Conservation (phyloP, 768 basidiomycete genomes). For the Guyanaporus albipodus region DNA sequence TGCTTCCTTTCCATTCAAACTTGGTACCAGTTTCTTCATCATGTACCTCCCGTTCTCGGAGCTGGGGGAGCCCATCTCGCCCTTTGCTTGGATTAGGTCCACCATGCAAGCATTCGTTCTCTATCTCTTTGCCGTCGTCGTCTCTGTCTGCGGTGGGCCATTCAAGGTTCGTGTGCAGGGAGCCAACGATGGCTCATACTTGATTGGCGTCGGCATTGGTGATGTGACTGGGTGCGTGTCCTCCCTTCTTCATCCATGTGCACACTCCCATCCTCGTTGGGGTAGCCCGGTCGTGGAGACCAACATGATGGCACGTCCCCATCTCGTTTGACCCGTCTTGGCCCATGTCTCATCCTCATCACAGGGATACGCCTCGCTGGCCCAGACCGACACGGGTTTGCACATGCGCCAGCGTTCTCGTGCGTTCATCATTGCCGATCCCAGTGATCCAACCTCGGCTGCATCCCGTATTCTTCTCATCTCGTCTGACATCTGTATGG, state of each 20-base stretch:
- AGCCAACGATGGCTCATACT: slow-evolving; percentile 16
- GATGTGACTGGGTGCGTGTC: slow-evolving; percentile 67
- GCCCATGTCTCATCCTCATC: not conserved
- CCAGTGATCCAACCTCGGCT: slow-evolving; percentile 29
- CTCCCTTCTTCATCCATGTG: not conserved
- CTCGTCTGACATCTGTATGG: slow-evolving; percentile 83
- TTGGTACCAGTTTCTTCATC: not conserved
- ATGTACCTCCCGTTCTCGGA: slow-evolving; percentile 25
- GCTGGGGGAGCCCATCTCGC: slow-evolving; percentile 12
- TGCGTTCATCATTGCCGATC: slow-evolving; percentile 68
- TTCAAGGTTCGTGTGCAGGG: slow-evolving; percentile 6
- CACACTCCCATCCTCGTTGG: not conserved
- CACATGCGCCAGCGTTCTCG: slow-evolving; percentile 79
- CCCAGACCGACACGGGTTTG: slow-evolving; percentile 68
- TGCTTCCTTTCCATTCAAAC: no score
- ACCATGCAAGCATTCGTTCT: slow-evolving; percentile 38
- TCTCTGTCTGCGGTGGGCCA: slow-evolving; percentile 30
- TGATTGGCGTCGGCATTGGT: slow-evolving; percentile 40
- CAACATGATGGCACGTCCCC: slow-evolving; percentile 64
- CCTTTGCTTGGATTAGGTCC: slow-evolving; percentile 30
- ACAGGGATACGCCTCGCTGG: slow-evolving; percentile 63
- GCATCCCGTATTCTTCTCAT: slow-evolving; percentile 67
- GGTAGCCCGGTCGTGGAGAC: slow-evolving; percentile 73
- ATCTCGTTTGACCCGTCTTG: not conserved
- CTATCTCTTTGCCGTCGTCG: slow-evolving; percentile 44